Base-by-base conservation (phyloP, 306 rosid species). In the Nissolia schottii region DNA sequence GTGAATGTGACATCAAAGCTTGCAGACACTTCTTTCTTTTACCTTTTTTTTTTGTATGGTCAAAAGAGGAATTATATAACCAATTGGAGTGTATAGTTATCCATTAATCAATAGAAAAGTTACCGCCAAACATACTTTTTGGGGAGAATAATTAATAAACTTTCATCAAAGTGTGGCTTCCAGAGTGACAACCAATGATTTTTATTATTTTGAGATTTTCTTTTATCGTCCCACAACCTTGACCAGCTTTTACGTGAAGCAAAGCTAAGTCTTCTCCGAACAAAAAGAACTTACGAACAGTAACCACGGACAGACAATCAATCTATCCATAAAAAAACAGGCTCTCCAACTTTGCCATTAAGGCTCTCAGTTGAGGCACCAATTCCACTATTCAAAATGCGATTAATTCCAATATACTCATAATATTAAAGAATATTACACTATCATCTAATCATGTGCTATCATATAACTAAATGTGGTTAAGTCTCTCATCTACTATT, bases 121-220 rank as follows among this genome's bases (percentile, higher is more conserved):
- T 29, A 45, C 37, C 15, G 5, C 25, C 13, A 13, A 3, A 34
- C 34, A 2, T 6, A 40, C 60, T 16, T 46, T 5, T 73, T 40
- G 3, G 24, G 34, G 3, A 65, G 18, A 35, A 70, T 23, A n/a
- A 4, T 43, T 43, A 43, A 23, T 16, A 22, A 22, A 61, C 63
- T 73, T 61, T 32, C 53, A 9, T 73, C 0, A 62, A 35, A 32
- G 38, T 22, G 38, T 73, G 15, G 62, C 51, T 73, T 61, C 62
- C 29, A 10, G 54, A 32, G 38, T 19, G n/a, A 73, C 19, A 45
- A 72, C 28, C 59, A 38, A 15, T 31, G 45, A 37, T 16, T 29
- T 48, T 16, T 5, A 5, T 45, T 7, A 16, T 16, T 29, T 59
- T 7, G 56, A 18, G 4, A 29, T 18, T 12, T 34, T 1, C 6